Conservation (phyloP, 2,329 filamentous ascomycete genomes). For the Ceratocystis albifundus region DNA sequence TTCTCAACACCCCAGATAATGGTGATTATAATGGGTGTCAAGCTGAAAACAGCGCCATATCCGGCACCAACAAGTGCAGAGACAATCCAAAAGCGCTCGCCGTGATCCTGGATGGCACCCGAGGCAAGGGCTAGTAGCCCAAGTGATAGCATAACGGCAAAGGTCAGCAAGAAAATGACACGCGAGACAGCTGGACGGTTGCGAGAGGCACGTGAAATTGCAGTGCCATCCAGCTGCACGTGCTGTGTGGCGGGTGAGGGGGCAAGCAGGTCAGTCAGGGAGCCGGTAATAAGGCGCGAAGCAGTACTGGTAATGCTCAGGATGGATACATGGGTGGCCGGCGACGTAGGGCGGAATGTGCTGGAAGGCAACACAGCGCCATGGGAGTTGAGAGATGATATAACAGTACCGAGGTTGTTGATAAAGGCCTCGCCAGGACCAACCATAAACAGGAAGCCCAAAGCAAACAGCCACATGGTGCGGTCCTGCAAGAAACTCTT, state of each 20-base stretch:
- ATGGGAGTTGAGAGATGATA: constrained; percentile 55
- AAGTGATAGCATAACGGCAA: constrained; percentile 59
- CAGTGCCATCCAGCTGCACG: constrained; percentile 35
- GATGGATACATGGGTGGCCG: constrained; percentile 84
- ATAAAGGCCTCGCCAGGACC: constrained; percentile 96
- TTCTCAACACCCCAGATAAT: constrained; percentile 98
- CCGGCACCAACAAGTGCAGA: constrained; percentile 77
- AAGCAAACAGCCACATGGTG: constrained; percentile 91
- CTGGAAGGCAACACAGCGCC: constrained; percentile 23
- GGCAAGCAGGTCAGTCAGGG: constrained; percentile 77
- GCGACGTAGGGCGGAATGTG: constrained; percentile 40
- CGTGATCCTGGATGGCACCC: constrained; percentile 60
- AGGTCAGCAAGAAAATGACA: constrained; percentile 64
- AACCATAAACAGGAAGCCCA: constrained; percentile 84
- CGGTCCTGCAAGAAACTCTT: constrained; percentile 70
- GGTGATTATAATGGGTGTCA: constrained; percentile 85
- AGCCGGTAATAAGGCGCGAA: constrained; percentile 81
- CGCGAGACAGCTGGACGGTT: constrained; percentile 56
- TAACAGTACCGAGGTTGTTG: constrained; percentile 91
- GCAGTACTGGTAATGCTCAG: constrained; percentile 81
- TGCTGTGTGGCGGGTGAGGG: constrained; percentile 51
- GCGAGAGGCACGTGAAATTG: constrained; percentile 27
- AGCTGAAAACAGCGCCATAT: constrained; percentile 81
- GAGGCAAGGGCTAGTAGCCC: constrained; percentile 70
- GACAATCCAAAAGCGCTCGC: constrained; percentile 72